Evolutionary conservation across 805 yeast genomes (phyloP).

Genomic region (Dipodascus albidus): DNA sequence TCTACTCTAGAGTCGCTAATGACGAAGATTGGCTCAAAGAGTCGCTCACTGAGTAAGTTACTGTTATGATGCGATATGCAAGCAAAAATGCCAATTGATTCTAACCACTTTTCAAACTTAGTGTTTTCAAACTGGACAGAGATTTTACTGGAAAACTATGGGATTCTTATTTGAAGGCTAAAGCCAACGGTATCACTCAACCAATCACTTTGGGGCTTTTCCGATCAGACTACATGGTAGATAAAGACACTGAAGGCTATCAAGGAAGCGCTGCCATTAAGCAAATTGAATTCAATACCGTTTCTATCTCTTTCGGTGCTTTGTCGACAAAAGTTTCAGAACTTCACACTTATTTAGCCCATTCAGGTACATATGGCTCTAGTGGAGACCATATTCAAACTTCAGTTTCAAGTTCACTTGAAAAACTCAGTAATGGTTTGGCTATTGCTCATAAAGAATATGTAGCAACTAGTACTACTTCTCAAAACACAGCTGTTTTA

Average conservation of each 20-base stretch:
- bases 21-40: constrained; percentile 54
- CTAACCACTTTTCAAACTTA: not conserved
- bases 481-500: constrained; percentile 34
- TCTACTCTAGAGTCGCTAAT: constrained; percentile 55
- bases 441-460: constrained; percentile 55
- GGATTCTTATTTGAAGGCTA: constrained; percentile 36
- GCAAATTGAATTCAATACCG: constrained; percentile 94
- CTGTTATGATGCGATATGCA: constrained; percentile 27
- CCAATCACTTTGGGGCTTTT: constrained; percentile 71
- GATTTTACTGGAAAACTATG: constrained; percentile 78
- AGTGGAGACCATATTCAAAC: constrained; percentile 29
- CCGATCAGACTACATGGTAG: constrained; percentile 80
- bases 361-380: constrained; percentile 29
- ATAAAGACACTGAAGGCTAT: constrained; percentile 25
- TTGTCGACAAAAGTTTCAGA: constrained; percentile 69
- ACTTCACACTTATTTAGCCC: constrained; percentile 47
- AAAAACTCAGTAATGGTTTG: constrained; percentile 54
- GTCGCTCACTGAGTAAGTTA: constrained; percentile 34
- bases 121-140: constrained; percentile 34
- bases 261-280: constrained; percentile 43
- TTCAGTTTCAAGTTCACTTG: constrained; percentile 58
- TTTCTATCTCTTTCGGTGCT: constrained; percentile 92
- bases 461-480: constrained; percentile 9
- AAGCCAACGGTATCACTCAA: constrained; percentile 37
- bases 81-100: not conserved